phyloP scores from a whole-genome alignment of 768 basidiomycete species.

The Suillus alpinus region DNA sequence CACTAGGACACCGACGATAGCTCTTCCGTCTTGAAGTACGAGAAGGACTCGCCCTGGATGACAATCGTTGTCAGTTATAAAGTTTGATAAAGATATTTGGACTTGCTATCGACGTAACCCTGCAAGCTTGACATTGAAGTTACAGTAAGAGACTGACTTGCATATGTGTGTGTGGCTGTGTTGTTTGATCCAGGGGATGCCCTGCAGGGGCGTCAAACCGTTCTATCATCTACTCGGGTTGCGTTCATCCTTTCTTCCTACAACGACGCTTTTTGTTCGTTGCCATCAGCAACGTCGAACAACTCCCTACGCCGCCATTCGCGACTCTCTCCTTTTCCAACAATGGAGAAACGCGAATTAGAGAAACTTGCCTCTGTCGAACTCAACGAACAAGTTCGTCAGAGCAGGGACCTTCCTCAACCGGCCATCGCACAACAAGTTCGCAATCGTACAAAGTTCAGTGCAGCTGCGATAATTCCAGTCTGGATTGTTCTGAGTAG shows the following conservation, averaged over 20 bases:
- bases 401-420: conserved; percentile 2
- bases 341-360: not conserved
- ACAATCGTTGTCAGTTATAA: not conserved
- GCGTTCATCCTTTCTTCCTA: not conserved
- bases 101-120: conserved; percentile 85
- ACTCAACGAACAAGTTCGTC: conserved; percentile 9
- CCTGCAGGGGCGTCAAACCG: not conserved
- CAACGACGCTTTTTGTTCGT: not conserved
- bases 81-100: not conserved
- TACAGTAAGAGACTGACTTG: conserved; percentile 9
- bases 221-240: not conserved
- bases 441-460: conserved; percentile 46
- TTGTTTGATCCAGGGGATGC: not conserved
- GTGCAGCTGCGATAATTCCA: conserved; percentile 75
- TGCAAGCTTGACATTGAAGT: conserved; percentile 79
- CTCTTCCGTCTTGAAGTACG: conserved; percentile 93
- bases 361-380: not conserved
- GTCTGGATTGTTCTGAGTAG: conserved; percentile 92
- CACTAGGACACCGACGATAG: conserved; percentile 87
- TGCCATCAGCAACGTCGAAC: not conserved
- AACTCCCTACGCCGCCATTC: not conserved
- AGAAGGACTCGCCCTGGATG: conserved; percentile 81
- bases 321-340: not conserved
- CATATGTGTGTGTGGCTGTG: conserved; percentile 2
- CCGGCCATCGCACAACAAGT: conserved; percentile 44